A percentile compares a stretch with the other conserved stretches of the same genome.
Conservation (phyloP, 139 green algal species). For the Chlorella sp. region DNA sequence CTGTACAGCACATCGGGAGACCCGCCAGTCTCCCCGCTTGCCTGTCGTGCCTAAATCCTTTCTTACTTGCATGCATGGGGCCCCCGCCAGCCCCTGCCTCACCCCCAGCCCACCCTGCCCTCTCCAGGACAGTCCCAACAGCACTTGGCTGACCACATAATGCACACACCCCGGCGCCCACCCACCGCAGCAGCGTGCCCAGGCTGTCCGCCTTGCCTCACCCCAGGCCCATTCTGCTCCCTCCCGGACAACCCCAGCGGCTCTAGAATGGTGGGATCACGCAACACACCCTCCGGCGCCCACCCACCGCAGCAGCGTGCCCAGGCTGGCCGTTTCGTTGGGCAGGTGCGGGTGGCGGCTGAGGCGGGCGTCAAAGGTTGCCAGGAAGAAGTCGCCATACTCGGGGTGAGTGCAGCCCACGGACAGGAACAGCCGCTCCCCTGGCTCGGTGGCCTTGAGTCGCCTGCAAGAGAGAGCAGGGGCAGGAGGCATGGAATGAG, state of each 20-base stretch:
- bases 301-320: constrained; percentile 35
- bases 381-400: constrained; percentile 72
- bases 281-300: too few relatives aligned
- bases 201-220: constrained; percentile 16
- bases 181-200: constrained; percentile 35
- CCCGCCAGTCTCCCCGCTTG: too few relatives aligned
- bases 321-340: constrained; percentile 47
- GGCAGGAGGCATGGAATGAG: neutral
- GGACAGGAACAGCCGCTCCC: constrained; percentile 51
- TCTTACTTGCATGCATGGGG: neutral
- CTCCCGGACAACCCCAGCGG: too few relatives aligned
- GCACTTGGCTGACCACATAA: too few relatives aligned
- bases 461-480: constrained; percentile 32
- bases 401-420: constrained; percentile 66
- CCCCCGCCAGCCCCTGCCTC: too few relatives aligned
- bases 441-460: constrained; percentile 50
- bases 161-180: too few relatives aligned
- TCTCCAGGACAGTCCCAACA: too few relatives aligned
- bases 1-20: neutral
- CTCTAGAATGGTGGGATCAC: too few relatives aligned
- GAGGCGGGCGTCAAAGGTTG: constrained; percentile 48
- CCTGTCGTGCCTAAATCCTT: too few relatives aligned
- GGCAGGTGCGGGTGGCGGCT: constrained; percentile 30
- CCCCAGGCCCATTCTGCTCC: too few relatives aligned
- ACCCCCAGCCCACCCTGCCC: too few relatives aligned